Conservation (phyloP, 208 protist genomes). For the Wallacemonas sp. region DNA sequence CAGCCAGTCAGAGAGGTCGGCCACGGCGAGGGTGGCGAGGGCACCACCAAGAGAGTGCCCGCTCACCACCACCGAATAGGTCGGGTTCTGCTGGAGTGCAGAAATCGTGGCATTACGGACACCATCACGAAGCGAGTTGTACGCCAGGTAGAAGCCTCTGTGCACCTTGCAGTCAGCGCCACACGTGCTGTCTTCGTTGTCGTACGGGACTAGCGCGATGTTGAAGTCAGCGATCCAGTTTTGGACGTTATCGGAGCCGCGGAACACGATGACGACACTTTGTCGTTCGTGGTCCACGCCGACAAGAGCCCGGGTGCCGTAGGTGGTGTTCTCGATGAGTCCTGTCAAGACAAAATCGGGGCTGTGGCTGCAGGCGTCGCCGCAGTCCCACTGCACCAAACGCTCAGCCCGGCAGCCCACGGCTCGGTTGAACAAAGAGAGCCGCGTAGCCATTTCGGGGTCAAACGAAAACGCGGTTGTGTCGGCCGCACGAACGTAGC, state of each 20-base stretch:
- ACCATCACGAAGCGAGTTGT: conserved; percentile 18
- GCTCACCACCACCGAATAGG: conserved; percentile 31
- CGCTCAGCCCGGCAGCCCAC: conserved; percentile 30
- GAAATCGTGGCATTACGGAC: conserved; percentile 12
- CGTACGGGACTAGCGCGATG: conserved; percentile 19
- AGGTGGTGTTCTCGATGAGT: conserved; percentile 36
- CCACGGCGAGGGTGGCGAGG: conserved; percentile 30
- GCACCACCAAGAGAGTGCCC: conserved; percentile 64
- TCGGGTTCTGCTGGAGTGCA: conserved; percentile 19
- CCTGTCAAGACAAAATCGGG: conserved; percentile 28
- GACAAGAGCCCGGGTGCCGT: conserved; percentile 33
- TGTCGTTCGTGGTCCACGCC: conserved; percentile 26
- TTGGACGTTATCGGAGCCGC: conserved; percentile 27
- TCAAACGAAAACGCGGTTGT: not conserved
- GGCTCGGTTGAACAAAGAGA: not conserved
- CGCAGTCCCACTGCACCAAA: conserved; percentile 43
- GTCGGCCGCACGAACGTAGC: not conserved
- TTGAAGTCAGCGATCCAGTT: conserved; percentile 43
- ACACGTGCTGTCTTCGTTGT: conserved; percentile 18
- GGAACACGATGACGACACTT: conserved; percentile 35
- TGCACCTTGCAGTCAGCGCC: conserved; percentile 31
- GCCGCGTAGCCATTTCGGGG: not conserved
- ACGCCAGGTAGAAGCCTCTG: conserved; percentile 34
- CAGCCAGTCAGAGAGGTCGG: conserved; percentile 23
- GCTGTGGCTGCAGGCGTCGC: conserved; percentile 14